phyloP scores from a whole-genome alignment of 345 rosid species.

The Citrus glauca region DNA sequence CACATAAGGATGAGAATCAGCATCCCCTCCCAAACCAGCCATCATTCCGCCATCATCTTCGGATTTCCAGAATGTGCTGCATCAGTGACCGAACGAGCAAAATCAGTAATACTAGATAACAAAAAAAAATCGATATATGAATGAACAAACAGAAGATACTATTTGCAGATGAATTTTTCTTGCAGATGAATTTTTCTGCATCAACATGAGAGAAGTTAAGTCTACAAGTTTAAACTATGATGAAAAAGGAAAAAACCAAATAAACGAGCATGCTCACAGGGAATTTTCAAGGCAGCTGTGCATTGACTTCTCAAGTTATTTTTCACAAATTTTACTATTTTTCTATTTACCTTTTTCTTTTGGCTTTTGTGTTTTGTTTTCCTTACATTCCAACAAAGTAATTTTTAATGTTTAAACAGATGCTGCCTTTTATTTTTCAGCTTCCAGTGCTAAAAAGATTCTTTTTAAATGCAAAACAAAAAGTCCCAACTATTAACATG shows the following conservation, averaged over 20 bases:
- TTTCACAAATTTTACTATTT: background rate
- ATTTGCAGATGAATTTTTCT: too few relatives aligned
- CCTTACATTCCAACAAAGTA: too few relatives aligned
- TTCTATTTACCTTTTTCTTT: too few relatives aligned
- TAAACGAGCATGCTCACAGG: background rate
- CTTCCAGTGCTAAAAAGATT: background rate
- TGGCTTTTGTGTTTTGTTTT: too few relatives aligned
- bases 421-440: too few relatives aligned
- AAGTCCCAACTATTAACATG: too few relatives aligned
- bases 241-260: background rate
- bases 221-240: background rate
- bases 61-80: conserved; percentile 89
- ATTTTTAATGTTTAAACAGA: too few relatives aligned
- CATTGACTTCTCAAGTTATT: background rate
- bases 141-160: background rate
- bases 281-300: background rate
- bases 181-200: background rate
- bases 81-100: background rate
- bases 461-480: background rate
- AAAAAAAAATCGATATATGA: background rate
- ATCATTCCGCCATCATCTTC: conserved; percentile 85
- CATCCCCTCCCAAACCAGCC: conserved; percentile 79
- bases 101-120: background rate
- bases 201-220: background rate
- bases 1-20: conserved; percentile 76